A percentile compares a stretch with the other conserved stretches of the same genome.
Conservation (phyloP, 305 asterid genomes). For the Solanum chacoense region DNA sequence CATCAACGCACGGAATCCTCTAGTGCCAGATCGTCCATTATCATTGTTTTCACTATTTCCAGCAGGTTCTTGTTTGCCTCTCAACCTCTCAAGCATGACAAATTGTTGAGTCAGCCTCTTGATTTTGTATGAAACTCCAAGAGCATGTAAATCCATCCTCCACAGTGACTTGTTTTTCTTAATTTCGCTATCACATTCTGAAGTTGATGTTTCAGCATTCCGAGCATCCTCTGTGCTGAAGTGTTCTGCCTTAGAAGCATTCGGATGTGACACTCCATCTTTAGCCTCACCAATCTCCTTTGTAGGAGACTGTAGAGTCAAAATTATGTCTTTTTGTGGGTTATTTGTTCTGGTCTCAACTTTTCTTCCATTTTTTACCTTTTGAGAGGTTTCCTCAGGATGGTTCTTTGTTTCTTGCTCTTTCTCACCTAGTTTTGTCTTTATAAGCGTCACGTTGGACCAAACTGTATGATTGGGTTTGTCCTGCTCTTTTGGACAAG, state of each 20-base stretch:
- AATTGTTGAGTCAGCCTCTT: constrained; percentile 88
- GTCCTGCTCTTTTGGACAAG: constrained; percentile 27
- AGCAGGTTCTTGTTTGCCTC: constrained; percentile 57
- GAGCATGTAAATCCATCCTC: constrained; percentile 90
- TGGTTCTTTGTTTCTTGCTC: constrained; percentile 28
- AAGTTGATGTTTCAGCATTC: constrained; percentile 28
- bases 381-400: constrained; percentile 18
- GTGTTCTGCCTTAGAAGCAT: constrained; percentile 23
- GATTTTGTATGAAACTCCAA: constrained; percentile 84
- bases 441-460: constrained; percentile 62
- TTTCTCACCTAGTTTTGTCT: constrained; percentile 41
- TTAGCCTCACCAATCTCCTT: constrained; percentile 28
- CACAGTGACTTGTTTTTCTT: constrained; percentile 25
- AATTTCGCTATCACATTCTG: constrained; percentile 17
- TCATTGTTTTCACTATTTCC: constrained; percentile 29
- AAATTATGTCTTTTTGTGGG: constrained; percentile 44
- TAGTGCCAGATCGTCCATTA: constrained; percentile 13
- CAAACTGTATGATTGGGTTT: constrained; percentile 33
- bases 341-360: constrained; percentile 18
- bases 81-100: constrained; percentile 67
- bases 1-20: constrained; percentile 34
- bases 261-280: constrained; percentile 6
- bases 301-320: constrained; percentile 37
- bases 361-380: constrained; percentile 14
- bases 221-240: constrained; percentile 16